phyloP scores from a whole-genome alignment of 2,329 filamentous ascomycete genomes.

The Pseudogymnoascus pannorum region DNA sequence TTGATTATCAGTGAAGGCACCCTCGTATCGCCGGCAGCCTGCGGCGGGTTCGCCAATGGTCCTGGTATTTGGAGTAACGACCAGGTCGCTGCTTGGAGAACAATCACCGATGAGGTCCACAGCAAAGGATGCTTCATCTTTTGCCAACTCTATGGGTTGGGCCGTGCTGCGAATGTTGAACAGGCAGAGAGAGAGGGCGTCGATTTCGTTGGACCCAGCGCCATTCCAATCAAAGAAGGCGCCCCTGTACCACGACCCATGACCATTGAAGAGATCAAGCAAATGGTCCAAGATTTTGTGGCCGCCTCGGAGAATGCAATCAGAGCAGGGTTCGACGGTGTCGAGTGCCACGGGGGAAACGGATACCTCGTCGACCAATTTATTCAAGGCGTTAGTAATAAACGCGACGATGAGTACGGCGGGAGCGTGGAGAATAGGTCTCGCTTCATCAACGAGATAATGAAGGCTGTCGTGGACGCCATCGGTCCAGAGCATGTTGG shows the following conservation, averaged over 20 bases:
- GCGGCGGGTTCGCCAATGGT: neutral
- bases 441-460: conserved; percentile 45
- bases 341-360: conserved; percentile 37
- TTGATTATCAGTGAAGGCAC: conserved; percentile 38
- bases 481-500: conserved; percentile 46
- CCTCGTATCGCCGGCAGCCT: neutral
- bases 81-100: conserved; percentile 51
- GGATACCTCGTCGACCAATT: conserved; percentile 51
- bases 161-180: conserved; percentile 33
- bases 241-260: conserved; percentile 25
- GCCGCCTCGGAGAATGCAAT: conserved; percentile 39
- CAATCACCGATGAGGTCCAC: conserved; percentile 52
- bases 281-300: conserved; percentile 34
- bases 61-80: conserved; percentile 39
- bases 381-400: conserved; percentile 46
- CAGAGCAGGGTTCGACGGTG: conserved; percentile 47
- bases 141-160: conserved; percentile 53
- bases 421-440: conserved; percentile 42
- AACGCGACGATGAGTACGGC: conserved; percentile 44
- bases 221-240: conserved; percentile 20
- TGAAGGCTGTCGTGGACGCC: conserved; percentile 40
- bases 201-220: conserved; percentile 11
- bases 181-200: conserved; percentile 15
- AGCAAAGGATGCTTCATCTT: conserved; percentile 50
- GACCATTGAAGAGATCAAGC: conserved; percentile 31